Evolutionary conservation across 768 basidiomycete genomes (phyloP).

Genomic region (Tylopilus cervinicoccineus): DNA sequence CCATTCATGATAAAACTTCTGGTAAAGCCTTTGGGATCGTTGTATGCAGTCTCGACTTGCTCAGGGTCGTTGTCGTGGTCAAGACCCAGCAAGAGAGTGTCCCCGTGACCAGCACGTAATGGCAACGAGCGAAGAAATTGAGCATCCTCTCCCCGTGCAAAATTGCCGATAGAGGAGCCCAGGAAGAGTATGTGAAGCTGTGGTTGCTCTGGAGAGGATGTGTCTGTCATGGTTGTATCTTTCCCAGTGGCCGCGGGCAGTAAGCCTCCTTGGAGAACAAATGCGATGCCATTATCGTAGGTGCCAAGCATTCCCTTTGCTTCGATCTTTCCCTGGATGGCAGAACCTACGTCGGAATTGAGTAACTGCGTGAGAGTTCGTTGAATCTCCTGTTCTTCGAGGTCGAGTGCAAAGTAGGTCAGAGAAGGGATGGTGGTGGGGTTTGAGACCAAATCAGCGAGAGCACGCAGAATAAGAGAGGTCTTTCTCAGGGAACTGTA

Average conservation of each 20-base stretch:
- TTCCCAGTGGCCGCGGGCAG: too few species aligned
- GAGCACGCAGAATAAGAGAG: conserved; percentile 70
- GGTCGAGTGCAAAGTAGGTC: conserved; percentile 90
- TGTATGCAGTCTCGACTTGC: conserved; percentile 83
- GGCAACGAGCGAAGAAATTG: conserved; percentile 78
- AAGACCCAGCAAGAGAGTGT: conserved; percentile 87
- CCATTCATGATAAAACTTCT: conserved; percentile 85
- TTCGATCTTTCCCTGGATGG: conserved; percentile 66
- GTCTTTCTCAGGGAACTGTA: conserved; percentile 83
- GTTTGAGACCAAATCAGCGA: conserved; percentile 51
- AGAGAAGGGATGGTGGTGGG: conserved; percentile 43
- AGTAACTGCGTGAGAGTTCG: conserved; percentile 71
- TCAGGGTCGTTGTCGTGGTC: conserved; percentile 74
- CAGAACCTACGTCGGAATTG: conserved; percentile 55
- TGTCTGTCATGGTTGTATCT: conserved; percentile 16
- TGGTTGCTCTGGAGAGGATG: conserved; percentile 47
- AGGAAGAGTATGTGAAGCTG: conserved; percentile 87
- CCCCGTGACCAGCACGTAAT: conserved; percentile 65
- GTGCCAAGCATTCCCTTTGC: conserved; percentile 88
- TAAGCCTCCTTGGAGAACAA: conserved; percentile 49
- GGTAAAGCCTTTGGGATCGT: conserved; percentile 74
- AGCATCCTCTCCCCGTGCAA: conserved; percentile 62
- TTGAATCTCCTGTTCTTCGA: conserved; percentile 81
- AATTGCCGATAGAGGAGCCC: conserved; percentile 92
- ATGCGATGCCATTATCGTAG: conserved; percentile 85